These are phyloP conservation scores for Effrenium voratum DNA, from an alignment of 73 alveolate genomes.

Conservation along the genomic window DNA sequence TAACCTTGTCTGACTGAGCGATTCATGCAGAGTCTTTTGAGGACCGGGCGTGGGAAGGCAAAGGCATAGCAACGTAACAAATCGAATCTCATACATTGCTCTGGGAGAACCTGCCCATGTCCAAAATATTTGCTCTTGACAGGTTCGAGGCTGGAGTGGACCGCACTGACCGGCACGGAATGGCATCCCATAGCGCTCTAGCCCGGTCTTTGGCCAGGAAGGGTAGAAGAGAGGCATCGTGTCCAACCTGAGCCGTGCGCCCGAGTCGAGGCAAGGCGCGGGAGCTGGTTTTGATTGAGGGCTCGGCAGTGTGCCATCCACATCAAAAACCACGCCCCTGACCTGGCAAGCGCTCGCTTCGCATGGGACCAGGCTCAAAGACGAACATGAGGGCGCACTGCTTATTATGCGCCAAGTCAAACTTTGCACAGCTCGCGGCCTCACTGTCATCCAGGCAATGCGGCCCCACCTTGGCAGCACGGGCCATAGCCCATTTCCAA, in stretches of 20 bases:
- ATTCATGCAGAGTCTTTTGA: no score
- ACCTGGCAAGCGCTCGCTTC: background rate
- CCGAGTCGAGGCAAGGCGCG: background rate
- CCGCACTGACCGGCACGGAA: no score
- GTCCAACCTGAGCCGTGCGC: constrained; percentile 45
- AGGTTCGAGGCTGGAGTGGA: background rate
- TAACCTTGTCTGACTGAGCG: no score
- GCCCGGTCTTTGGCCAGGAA: constrained; percentile 56
- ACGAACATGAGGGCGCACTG: background rate
- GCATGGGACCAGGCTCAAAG: background rate
- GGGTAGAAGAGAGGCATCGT: constrained; percentile 86
- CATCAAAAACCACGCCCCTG: constrained; percentile 58
- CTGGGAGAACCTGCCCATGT: background rate
- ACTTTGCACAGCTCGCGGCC: background rate
- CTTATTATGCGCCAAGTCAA: no score
- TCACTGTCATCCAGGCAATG: background rate
- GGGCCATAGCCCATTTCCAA: no score
- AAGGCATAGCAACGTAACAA: no score
- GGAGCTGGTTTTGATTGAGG: background rate
- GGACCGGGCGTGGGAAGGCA: no score
- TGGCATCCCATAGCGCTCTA: background rate
- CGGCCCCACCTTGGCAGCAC: constrained; percentile 5
- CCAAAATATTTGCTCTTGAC: background rate
- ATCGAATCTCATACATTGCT: background rate
- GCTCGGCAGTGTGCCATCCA: constrained; percentile 46